Conservation (phyloP, 2,329 filamentous ascomycete species). For the Penicillium italicum region DNA sequence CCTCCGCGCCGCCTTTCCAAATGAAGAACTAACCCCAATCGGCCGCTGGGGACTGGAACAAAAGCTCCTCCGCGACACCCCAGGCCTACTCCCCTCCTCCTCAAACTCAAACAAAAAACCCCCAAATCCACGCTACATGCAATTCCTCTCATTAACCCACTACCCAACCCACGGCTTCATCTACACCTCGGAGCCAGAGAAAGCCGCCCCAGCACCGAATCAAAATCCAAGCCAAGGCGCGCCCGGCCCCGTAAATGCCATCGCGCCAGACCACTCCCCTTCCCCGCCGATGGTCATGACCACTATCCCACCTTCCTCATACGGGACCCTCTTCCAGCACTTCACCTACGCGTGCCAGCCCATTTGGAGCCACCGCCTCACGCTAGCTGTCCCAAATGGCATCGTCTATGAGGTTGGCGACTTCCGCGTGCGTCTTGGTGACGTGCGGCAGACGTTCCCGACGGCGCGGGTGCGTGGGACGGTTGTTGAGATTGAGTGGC, state of each 20-base stretch:
- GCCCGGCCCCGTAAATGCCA: neutral
- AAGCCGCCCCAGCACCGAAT: neutral
- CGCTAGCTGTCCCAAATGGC: constrained; percentile 36
- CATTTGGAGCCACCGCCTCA: constrained; percentile 43
- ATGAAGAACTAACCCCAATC: constrained; percentile 34
- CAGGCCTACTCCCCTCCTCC: constrained; percentile 38
- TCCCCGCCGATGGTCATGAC: constrained; percentile 37
- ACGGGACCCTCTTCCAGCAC: constrained; percentile 38
- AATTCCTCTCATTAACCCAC: constrained; percentile 43
- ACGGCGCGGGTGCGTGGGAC: constrained; percentile 38
- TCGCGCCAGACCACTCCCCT: neutral
- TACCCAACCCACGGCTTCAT: constrained; percentile 41
- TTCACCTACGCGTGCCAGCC: constrained; percentile 42
- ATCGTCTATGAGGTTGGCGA: constrained; percentile 42
- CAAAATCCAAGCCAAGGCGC: neutral
- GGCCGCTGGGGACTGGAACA: constrained; percentile 43
- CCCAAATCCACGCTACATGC: constrained; percentile 38
- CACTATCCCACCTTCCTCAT: constrained; percentile 36
- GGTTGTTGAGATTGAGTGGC: constrained; percentile 46
- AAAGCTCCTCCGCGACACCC: constrained; percentile 44
- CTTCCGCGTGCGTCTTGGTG: constrained; percentile 43
- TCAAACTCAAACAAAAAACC: constrained; percentile 28
- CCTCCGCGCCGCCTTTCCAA: constrained; percentile 36
- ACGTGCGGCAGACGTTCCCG: constrained; percentile 42
- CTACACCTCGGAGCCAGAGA: constrained; percentile 35